Conservation (phyloP, 169 alveolate genomes). For the Plasmodium relictum region DNA sequence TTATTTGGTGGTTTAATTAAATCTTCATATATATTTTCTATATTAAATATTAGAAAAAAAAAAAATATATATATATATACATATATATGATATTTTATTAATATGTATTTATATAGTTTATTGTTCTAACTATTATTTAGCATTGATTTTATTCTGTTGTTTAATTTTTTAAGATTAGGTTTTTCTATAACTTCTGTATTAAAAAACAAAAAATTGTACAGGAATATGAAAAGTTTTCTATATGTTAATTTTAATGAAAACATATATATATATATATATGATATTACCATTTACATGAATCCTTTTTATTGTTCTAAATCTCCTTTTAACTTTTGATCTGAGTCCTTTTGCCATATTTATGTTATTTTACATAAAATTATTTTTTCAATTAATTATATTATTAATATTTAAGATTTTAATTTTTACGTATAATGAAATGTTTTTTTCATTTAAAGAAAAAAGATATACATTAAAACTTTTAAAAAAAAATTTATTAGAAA, state of each 20-base stretch:
- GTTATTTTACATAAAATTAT: not conserved
- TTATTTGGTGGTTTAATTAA: constrained; percentile 80
- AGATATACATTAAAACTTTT: not conserved
- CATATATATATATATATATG: not conserved
- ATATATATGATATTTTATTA: not conserved
- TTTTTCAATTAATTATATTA: not conserved
- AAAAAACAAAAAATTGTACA: not conserved
- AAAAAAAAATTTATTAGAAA: not conserved
- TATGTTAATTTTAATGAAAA: not conserved
- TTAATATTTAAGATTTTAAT: not conserved
- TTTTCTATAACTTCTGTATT: constrained; percentile 52
- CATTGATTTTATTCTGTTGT: constrained; percentile 37
- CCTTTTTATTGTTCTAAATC: constrained; percentile 87
- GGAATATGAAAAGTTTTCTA: constrained; percentile 39
- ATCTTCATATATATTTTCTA: constrained; percentile 73
- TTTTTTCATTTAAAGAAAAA: constrained; percentile 4
- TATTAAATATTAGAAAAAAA: not conserved
- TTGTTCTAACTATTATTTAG: constrained; percentile 35
- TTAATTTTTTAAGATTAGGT: constrained; percentile 30
- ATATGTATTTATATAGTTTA: not conserved
- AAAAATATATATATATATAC: not conserved
- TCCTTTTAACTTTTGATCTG: constrained; percentile 85
- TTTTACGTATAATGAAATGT: not conserved
- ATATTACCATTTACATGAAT: constrained; percentile 81
- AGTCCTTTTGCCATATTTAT: constrained; percentile 85